Evolutionary conservation across 2,329 filamentous ascomycete species (phyloP).

Genomic region (Alternaria triticina): DNA sequence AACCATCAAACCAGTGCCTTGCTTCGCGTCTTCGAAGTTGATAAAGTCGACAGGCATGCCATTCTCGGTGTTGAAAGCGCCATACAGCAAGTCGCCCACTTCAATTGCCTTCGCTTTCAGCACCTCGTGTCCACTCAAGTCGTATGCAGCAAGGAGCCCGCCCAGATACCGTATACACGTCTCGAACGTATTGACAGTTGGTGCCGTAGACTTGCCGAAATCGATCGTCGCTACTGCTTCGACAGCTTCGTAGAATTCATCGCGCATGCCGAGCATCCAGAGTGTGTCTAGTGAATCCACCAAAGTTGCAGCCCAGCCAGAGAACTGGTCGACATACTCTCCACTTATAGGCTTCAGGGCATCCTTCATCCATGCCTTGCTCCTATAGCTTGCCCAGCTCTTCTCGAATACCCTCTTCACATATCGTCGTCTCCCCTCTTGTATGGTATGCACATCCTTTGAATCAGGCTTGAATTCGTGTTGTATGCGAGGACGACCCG

Average conservation of each 20-base stretch:
- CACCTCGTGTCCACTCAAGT: conserved; percentile 43
- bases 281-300: conserved; percentile 56
- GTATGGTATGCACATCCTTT: conserved; percentile 22
- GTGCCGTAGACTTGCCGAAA: conserved; percentile 48
- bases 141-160: conserved; percentile 47
- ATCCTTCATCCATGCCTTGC: conserved; percentile 55
- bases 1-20: conserved; percentile 38
- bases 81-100: conserved; percentile 52
- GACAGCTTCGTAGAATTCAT: conserved; percentile 57
- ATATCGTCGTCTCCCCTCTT: conserved; percentile 31
- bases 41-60: conserved; percentile 55
- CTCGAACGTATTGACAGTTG: conserved; percentile 57
- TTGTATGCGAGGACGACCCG: conserved; percentile 44
- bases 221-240: conserved; percentile 54
- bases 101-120: conserved; percentile 46
- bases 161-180: conserved; percentile 55
- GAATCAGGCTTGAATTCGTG: conserved; percentile 31
- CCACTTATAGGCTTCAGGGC: conserved; percentile 54
- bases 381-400: conserved; percentile 53
- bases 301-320: conserved; percentile 57
- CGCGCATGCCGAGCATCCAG: conserved; percentile 57
- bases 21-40: conserved; percentile 47
- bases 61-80: conserved; percentile 55
- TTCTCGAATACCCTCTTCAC: conserved; percentile 49
- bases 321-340: conserved; percentile 49